Evolutionary conservation across 257 asterid species (phyloP).

Genomic region (Lycium ferocissimum): DNA sequence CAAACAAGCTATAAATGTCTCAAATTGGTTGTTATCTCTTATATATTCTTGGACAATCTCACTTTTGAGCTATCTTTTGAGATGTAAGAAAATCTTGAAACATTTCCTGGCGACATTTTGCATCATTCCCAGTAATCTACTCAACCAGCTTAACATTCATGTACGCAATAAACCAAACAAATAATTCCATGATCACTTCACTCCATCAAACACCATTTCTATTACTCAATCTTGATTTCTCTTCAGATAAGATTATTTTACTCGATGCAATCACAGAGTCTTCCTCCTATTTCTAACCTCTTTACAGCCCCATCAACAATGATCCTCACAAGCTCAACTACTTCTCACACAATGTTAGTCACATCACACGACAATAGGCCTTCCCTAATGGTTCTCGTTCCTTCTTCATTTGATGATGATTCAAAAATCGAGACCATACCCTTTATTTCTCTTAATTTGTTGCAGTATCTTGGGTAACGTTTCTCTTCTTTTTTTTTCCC

Average conservation of each 20-base stretch:
- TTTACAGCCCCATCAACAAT: not conserved
- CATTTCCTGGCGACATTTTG: not conserved
- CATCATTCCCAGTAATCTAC: not conserved
- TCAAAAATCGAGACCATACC: conserved; percentile 58
- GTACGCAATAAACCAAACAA: not conserved
- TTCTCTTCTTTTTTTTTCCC: not conserved
- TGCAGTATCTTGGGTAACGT: conserved; percentile 72
- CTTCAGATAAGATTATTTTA: not conserved
- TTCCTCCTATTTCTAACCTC: not conserved
- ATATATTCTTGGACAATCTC: no score
- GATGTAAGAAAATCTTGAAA: no score
- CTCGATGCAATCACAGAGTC: not conserved
- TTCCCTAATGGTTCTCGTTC: not conserved
- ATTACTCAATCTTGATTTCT: not conserved
- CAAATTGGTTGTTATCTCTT: no score
- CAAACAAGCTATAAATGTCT: no score
- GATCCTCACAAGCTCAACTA: not conserved
- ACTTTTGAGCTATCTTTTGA: no score
- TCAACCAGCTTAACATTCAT: not conserved
- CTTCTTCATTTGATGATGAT: conserved; percentile 45
- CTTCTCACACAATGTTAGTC: not conserved
- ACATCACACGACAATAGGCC: not conserved
- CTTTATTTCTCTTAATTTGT: conserved; percentile 56
- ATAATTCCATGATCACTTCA: not conserved
- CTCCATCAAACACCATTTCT: not conserved